phyloP scores from a whole-genome alignment of 2,329 filamentous ascomycete genomes.

The Talaromyces sp. region DNA sequence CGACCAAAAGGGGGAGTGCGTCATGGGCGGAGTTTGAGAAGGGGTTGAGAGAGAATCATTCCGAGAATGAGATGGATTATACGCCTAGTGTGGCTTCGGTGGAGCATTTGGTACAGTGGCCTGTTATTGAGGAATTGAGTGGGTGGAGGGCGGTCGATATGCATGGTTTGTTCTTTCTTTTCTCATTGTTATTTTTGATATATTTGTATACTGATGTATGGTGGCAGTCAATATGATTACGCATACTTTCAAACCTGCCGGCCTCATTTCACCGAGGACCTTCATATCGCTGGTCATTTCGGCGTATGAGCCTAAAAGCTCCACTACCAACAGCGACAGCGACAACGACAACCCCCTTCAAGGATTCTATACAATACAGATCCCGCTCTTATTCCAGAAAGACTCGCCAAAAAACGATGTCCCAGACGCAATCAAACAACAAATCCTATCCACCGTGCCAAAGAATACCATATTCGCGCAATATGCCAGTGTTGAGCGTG shows the following conservation, averaged over 20 bases:
- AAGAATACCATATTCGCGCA: constrained; percentile 32
- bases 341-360: neutral
- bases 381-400: constrained; percentile 28
- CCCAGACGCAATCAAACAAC: constrained; percentile 24
- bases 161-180: constrained; percentile 25
- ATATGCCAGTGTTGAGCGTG: constrained; percentile 39
- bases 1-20: constrained; percentile 33
- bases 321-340: neutral
- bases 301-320: constrained; percentile 22
- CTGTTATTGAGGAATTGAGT: constrained; percentile 20
- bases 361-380: constrained; percentile 37
- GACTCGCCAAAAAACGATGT: constrained; percentile 19
- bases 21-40: constrained; percentile 40
- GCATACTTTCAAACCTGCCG: constrained; percentile 36
- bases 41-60: constrained; percentile 40
- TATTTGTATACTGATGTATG: neutral
- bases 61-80: constrained; percentile 43
- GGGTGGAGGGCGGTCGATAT: constrained; percentile 30
- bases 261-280: constrained; percentile 34
- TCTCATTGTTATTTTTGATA: neutral
- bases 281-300: constrained; percentile 37
- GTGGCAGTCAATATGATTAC: constrained; percentile 36
- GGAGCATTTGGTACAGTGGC: constrained; percentile 34
- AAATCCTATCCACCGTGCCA: constrained; percentile 27
- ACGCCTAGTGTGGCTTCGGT: constrained; percentile 38